Evolutionary conservation across 768 basidiomycete genomes (phyloP).

Genomic region (Strobilomyces dryophilus): DNA sequence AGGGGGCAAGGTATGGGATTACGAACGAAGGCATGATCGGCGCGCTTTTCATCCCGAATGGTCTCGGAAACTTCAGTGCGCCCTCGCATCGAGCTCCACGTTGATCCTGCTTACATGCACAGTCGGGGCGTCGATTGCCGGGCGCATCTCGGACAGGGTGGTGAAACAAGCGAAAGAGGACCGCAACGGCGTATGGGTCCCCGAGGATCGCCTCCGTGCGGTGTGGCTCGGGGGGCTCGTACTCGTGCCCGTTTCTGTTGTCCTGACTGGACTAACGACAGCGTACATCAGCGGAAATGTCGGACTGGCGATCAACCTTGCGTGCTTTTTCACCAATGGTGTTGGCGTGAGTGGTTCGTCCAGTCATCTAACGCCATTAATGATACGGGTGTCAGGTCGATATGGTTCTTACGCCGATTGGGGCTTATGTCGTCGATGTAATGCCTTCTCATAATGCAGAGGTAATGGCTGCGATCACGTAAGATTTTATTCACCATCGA

Average conservation of each 20-base stretch:
- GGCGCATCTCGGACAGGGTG: constrained; percentile 52
- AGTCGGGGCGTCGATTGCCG: constrained; percentile 61
- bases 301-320: constrained; percentile 48
- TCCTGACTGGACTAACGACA: constrained; percentile 46
- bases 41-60: constrained; percentile 23
- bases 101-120: background rate
- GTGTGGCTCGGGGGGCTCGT: constrained; percentile 42
- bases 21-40: constrained; percentile 21
- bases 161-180: constrained; percentile 46
- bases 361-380: too few species aligned
- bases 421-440: constrained; percentile 58
- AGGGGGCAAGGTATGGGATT: constrained; percentile 44
- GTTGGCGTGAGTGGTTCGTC: constrained; percentile 46
- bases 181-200: constrained; percentile 57
- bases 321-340: constrained; percentile 62
- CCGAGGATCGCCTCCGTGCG: constrained; percentile 64
- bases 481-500: constrained; percentile 16
- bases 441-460: constrained; percentile 61
- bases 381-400: constrained; percentile 41
- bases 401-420: constrained; percentile 49
- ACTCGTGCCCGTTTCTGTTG: constrained; percentile 50
- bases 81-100: background rate
- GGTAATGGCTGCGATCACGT: constrained; percentile 53
- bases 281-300: constrained; percentile 44
- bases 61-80: constrained; percentile 24